Evolutionary conservation across 1,284 basidiomycete species (phyloP).

Genomic region (Apiotrichum montevideense): DNA sequence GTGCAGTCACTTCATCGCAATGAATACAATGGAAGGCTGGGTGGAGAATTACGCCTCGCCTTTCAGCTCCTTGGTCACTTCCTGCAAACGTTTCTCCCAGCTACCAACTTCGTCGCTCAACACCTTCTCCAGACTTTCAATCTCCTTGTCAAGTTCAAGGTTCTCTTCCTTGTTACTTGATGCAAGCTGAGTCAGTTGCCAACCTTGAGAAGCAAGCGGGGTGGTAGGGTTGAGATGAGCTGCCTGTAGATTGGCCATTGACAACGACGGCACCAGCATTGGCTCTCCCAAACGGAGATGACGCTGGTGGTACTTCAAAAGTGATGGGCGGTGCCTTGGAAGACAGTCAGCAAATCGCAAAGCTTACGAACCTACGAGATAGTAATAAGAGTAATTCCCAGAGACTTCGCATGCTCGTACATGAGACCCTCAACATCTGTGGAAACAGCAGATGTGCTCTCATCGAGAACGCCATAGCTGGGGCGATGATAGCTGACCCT

Average conservation of each 20-base stretch:
- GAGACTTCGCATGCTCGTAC: conserved; percentile 89
- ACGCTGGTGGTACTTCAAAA: conserved; percentile 52
- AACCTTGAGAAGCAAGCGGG: conserved; percentile 31
- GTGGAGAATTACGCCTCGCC: conserved; percentile 16
- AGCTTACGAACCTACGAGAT: conserved; percentile 55
- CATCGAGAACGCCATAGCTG: conserved; percentile 51
- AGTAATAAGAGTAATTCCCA: conserved; percentile 88
- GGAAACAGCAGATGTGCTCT: conserved; percentile 93
- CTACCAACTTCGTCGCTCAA: conserved; percentile 56
- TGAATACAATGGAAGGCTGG: too few species aligned
- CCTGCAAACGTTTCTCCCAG: conserved; percentile 60
- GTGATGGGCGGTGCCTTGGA: conserved; percentile 49
- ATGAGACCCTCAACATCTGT: conserved; percentile 93
- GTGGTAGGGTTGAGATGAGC: conserved; percentile 29
- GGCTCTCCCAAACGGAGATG: conserved; percentile 48
- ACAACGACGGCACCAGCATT: conserved; percentile 17
- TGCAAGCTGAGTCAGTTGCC: conserved; percentile 40
- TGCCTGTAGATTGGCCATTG: conserved; percentile 15
- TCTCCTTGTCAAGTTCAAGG: conserved; percentile 49
- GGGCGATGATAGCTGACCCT: conserved; percentile 36
- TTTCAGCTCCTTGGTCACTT: conserved; percentile 52
- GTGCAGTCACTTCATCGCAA: too few species aligned
- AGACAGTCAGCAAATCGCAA: conserved; percentile 5
- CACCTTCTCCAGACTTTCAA: conserved; percentile 34
- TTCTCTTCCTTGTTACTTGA: conserved; percentile 35